These are phyloP conservation scores for Vitis hybrid DNA, from an alignment of 177 flowering plant species.

Conservation along the genomic window DNA sequence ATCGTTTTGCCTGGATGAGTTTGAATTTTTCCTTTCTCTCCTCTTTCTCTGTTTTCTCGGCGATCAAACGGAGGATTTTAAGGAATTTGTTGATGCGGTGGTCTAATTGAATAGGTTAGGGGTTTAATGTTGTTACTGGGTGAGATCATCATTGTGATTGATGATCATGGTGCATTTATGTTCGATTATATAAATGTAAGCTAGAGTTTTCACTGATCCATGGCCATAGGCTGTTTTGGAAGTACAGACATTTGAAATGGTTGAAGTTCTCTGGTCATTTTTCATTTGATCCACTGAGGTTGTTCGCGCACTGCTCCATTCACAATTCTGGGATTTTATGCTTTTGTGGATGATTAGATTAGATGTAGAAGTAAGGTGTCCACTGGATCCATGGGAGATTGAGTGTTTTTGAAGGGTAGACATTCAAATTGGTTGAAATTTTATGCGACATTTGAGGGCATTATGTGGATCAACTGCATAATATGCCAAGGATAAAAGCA, in stretches of 20 bases:
- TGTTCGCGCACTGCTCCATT: background rate
- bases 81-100: too few species aligned
- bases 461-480: background rate
- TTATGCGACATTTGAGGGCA: background rate
- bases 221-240: background rate
- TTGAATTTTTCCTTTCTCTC: too few species aligned
- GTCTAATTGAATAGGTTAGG: too few species aligned
- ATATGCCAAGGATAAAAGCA: background rate
- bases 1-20: too few species aligned
- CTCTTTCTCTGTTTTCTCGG: too few species aligned
- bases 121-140: too few species aligned
- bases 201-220: background rate
- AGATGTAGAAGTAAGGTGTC: background rate
- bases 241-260: background rate
- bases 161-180: background rate
- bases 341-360: background rate
- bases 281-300: background rate
- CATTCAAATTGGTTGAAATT: background rate
- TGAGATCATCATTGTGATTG: too few species aligned
- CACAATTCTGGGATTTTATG: background rate
- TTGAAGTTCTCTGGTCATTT: background rate
- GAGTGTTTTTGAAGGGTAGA: background rate
- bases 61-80: too few species aligned
- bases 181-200: conserved; percentile 2
- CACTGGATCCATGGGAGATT: background rate